Evolutionary conservation across 305 asterid species (phyloP).

Genomic region (Fraxinus angustifolia): DNA sequence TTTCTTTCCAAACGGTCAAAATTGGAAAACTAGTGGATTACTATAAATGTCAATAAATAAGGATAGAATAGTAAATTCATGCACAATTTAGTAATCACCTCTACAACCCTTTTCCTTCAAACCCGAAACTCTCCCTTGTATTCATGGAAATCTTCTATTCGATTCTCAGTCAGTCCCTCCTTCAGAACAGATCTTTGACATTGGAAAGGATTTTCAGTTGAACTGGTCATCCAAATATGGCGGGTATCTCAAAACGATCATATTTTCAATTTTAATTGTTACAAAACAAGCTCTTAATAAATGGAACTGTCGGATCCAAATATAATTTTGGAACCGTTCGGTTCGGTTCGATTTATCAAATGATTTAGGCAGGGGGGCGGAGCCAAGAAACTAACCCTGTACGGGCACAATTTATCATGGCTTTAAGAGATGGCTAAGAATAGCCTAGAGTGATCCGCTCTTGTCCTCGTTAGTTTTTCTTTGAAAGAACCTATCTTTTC

Average conservation of each 20-base stretch:
- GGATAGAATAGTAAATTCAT: not conserved
- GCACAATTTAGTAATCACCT: slow-evolving; percentile 30
- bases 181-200: slow-evolving; percentile 33
- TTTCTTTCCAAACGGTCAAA: not conserved
- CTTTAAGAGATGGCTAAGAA: too few species aligned
- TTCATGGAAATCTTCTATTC: slow-evolving; percentile 42
- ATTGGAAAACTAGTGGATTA: not conserved
- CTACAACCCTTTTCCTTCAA: slow-evolving; percentile 75
- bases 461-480: too few species aligned
- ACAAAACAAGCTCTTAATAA: too few species aligned
- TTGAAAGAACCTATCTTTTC: too few species aligned
- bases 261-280: too few species aligned
- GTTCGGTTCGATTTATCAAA: too few species aligned
- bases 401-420: too few species aligned
- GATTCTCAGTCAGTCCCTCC: slow-evolving; percentile 40
- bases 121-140: slow-evolving; percentile 45
- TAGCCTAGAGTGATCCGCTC: too few species aligned
- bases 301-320: too few species aligned
- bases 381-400: too few species aligned
- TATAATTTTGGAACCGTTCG: too few species aligned
- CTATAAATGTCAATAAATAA: not conserved
- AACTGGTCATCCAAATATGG: slow-evolving; percentile 62
- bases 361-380: too few species aligned
- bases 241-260: slow-evolving; percentile 34
- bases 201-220: slow-evolving; percentile 64